Conservation (phyloP, 2,329 filamentous ascomycete species). For the Penicillium janthinellum region DNA sequence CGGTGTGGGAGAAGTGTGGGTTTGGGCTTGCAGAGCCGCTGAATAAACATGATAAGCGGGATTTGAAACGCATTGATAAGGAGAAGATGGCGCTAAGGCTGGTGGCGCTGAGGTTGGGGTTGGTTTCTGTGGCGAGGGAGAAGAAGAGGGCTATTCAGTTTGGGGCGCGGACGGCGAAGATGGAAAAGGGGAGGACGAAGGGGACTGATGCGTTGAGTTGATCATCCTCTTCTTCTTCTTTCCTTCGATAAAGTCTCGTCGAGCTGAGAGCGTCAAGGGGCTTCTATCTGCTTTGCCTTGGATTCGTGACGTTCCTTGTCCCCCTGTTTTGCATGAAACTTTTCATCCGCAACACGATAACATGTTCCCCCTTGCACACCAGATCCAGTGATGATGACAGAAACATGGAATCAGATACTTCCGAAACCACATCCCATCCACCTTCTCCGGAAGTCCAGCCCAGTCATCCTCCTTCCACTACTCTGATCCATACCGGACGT, state of each 20-base stretch:
- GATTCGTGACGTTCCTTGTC: not conserved
- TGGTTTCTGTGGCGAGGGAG: constrained; percentile 73
- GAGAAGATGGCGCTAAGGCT: constrained; percentile 81
- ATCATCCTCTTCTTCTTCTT: constrained; percentile 7
- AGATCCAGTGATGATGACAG: constrained; percentile 44
- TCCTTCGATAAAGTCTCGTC: not conserved
- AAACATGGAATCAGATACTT: constrained; percentile 46
- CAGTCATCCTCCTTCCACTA: not conserved
- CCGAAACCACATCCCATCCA: constrained; percentile 32
- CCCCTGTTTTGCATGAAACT: not conserved
- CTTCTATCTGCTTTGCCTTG: no score
- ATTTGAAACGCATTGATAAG: constrained; percentile 51
- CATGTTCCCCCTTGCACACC: not conserved
- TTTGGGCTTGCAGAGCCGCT: constrained; percentile 60
- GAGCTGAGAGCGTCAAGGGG: not conserved
- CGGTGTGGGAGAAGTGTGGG: constrained; percentile 85
- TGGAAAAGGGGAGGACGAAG: constrained; percentile 67
- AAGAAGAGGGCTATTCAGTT: constrained; percentile 94
- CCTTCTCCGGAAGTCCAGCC: not conserved
- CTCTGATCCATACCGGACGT: not conserved
- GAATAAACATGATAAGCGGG: constrained; percentile 14
- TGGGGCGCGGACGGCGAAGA: constrained; percentile 79
- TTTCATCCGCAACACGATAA: not conserved
- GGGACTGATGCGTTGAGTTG: constrained; percentile 61
- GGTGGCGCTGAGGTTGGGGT: constrained; percentile 71